These are phyloP conservation scores for Leptosphaerulina australis DNA, from an alignment of 2,329 filamentous ascomycete genomes.

Conservation along the genomic window DNA sequence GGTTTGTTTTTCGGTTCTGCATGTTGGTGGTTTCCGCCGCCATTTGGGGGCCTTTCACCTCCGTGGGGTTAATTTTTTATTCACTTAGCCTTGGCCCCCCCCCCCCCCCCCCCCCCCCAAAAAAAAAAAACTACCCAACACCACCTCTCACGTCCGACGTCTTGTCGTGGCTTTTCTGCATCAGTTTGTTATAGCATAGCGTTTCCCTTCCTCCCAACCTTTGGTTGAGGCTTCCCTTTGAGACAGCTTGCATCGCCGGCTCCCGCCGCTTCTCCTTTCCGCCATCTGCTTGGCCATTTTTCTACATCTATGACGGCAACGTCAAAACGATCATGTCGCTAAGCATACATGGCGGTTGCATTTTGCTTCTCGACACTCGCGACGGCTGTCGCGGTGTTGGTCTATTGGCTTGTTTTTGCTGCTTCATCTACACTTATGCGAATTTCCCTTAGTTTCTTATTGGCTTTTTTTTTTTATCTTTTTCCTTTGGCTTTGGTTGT, in stretches of 20 bases:
- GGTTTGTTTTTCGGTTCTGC: no score
- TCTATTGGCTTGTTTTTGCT: conserved; percentile 23
- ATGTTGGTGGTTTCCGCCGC: no score
- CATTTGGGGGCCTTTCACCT: no score
- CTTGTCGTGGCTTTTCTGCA: conserved; percentile 33
- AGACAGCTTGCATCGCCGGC: conserved; percentile 46
- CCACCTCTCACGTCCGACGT: conserved; percentile 30
- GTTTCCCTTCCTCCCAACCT: conserved; percentile 39
- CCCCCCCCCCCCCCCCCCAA: conserved; percentile 13
- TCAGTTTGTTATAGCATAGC: conserved; percentile 42
- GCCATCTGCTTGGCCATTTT: conserved; percentile 30
- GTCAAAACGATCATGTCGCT: conserved; percentile 35
- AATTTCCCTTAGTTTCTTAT: conserved; percentile 37
- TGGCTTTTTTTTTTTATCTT: conserved; percentile 33
- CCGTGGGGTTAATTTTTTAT: no score
- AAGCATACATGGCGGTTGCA: conserved; percentile 40
- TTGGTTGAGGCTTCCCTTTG: conserved; percentile 24
- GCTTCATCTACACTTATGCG: conserved; percentile 18
- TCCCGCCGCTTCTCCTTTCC: conserved; percentile 30
- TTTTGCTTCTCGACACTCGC: conserved; percentile 29
- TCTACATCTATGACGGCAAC: conserved; percentile 44
- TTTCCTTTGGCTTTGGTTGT: conserved; percentile 8
- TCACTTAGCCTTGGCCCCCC: no score
- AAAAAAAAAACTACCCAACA: conserved; percentile 2
- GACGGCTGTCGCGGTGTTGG: conserved; percentile 20